Base-by-base conservation (phyloP, 176 grass and related monocot species). In the Rhynchospora tenuis region DNA sequence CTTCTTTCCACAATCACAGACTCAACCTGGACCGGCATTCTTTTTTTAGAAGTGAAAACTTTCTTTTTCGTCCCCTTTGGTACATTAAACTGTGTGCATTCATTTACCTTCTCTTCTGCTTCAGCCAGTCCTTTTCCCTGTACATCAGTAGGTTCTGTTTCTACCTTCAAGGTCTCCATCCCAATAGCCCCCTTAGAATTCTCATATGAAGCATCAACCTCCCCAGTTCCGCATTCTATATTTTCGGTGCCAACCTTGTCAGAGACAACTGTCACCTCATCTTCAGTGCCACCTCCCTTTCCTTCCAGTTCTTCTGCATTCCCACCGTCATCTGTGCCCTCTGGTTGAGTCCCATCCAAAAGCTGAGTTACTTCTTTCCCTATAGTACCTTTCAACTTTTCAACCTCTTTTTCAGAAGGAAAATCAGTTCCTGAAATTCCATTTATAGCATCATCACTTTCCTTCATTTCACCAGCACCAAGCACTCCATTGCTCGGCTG, bases 1-100 rank as follows among this genome's bases (percentile, higher is more conserved):
- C 94, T 89, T 78, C 81, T 97, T 82, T 82, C 80, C 62, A 82
- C 78, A 44, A 23, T 82, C 46, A 82, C 46, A 19, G 60, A 66
- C 77, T 97, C 84, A 85, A 87, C 42, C 79, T 19, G 79, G 56
- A 57, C 83, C 44, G 15, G 31, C 17, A 27, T 86, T 27, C 29
- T 59, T 80, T 57, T 81, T 6, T 67, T 81, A 27, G 17, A 38
- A 59, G 16, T 6, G 6, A 56, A 58, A 13, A 55, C 20, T 52
- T 69, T 89, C 84, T 52, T 89, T 80, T 82, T 88, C 80, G 59
- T 38, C 43, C 84, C 81, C 12, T 78, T 55, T 78, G 73, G 11
- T 81, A 77, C 85, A 88, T 43, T 52, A 83, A 67, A 85, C 72
- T 42, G 85, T 56, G 45, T 64, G 88, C 69, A 86, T 92, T 78